Evolutionary conservation across 495 filamentous ascomycete species (phyloP), one percentile per base, ranked within the genome.

Genomic region (Podospora tetraspora): DNA sequence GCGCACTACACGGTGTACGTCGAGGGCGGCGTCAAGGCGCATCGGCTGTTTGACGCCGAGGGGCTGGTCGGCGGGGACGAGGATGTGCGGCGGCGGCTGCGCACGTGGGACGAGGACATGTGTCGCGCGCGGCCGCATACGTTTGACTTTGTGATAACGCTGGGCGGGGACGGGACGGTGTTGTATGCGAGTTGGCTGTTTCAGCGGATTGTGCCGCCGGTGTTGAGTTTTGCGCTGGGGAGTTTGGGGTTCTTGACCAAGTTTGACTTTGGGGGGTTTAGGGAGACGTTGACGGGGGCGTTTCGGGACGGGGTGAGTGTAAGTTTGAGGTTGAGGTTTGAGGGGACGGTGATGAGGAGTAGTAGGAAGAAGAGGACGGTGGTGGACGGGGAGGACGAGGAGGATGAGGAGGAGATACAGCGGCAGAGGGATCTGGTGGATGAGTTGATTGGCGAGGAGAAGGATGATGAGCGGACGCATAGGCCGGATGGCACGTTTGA

Each of bases 91-190:
- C 83, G 78, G 43, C 84, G 93, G 34, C 75, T 98, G 57, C 88
- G 86, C 60, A 97, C 89, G 77, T 99, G 95, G 95, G 88, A 85
- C 29, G 88, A 89, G 60, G 84, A 90, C 61, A 86, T 97, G 69
- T 96, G 92, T 63, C 80, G 82, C 59, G 84, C 86, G 25, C 82
- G 88, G 61, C 95, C 96, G 1, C 92, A 97, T 69, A 88, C 87
- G 3, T 97, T 97, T 74, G 95, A 99, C 78, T 93, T 99, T 73
- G 89, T 95, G 19, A 83, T 99, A 37, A 96, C 94, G 0, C 88
- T 99, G 3, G 95, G 95, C n/a, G 95, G 95, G 11, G 95, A 99
- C 75, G 95, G 95, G 16, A 99, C 95, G 0, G 94, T 99, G 32
- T 82, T 99, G 32, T 98, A 96, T 74, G 92, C 95, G 0, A 93